Evolutionary conservation across 1,284 basidiomycete genomes (phyloP).

Genomic region (Austroboletus novae-zelandiae): DNA sequence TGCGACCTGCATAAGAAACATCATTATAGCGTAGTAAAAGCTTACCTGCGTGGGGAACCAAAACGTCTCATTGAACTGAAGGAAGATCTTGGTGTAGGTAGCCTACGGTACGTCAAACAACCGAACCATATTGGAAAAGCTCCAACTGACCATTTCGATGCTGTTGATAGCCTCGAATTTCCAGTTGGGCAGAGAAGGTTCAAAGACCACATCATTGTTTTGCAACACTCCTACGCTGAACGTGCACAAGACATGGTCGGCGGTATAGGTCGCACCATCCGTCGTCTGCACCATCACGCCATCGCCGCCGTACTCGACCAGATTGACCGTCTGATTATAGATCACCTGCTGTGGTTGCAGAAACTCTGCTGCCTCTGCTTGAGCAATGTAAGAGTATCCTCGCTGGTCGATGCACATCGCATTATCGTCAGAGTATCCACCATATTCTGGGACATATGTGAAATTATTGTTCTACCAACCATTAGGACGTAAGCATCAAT

Average conservation of each 20-base stretch:
- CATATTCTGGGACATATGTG: conserved; percentile 53
- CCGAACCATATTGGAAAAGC: neutral
- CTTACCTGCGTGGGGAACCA: conserved; percentile 68
- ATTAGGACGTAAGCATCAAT: conserved; percentile 8
- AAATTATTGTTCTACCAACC: conserved; percentile 57
- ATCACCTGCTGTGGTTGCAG: conserved; percentile 45
- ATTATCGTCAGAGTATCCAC: conserved; percentile 60
- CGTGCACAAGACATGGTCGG: conserved; percentile 58
- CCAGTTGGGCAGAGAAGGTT: conserved; percentile 57
- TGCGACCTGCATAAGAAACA: neutral
- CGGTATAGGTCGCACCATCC: conserved; percentile 44
- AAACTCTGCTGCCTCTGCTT: conserved; percentile 55
- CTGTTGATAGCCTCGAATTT: conserved; percentile 66
- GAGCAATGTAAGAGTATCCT: conserved; percentile 57
- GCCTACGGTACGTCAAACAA: conserved; percentile 30
- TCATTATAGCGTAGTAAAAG: neutral
- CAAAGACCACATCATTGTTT: conserved; percentile 55
- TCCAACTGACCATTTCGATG: conserved; percentile 55
- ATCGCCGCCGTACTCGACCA: conserved; percentile 44
- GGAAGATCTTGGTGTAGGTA: conserved; percentile 71
- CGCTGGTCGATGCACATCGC: conserved; percentile 57
- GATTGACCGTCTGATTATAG: conserved; percentile 52
- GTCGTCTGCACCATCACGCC: conserved; percentile 47
- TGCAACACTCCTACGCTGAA: conserved; percentile 66
- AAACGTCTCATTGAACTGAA: conserved; percentile 63